Conservation (phyloP, 805 yeast genomes). For the Vanderwaltozyma polyspora region DNA sequence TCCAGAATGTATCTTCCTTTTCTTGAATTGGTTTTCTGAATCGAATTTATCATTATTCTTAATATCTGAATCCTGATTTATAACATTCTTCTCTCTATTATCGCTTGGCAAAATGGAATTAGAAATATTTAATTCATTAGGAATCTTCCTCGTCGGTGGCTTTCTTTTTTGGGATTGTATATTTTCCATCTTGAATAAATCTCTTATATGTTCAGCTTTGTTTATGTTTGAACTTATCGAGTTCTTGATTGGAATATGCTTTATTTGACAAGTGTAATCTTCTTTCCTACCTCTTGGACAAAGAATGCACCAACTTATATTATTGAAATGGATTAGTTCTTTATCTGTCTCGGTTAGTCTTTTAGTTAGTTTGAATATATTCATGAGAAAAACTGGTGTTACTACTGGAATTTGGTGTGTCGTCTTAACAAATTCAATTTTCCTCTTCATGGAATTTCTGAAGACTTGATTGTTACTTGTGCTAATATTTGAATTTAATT, state of each 20-base stretch:
- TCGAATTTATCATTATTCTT: too few relatives aligned
- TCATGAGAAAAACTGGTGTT: slow-evolving; percentile 24
- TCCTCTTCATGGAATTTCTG: slow-evolving; percentile 25
- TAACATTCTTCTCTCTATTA: slow-evolving; percentile 1
- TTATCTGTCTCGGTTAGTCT: neutral
- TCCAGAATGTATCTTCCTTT: neutral
- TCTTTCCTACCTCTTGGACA: slow-evolving; percentile 23
- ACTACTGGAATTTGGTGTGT: slow-evolving; percentile 23
- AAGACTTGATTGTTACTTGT: slow-evolving; percentile 16
- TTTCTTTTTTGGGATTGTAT: too few relatives aligned
- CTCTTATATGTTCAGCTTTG: neutral
- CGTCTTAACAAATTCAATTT: slow-evolving; percentile 23
- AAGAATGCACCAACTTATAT: slow-evolving; percentile 25
- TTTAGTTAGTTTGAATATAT: slow-evolving; percentile 12
- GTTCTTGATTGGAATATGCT: too few relatives aligned
- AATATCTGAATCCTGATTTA: neutral
- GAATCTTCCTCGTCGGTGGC: too few relatives aligned
- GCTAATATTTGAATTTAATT: slow-evolving; percentile 5
- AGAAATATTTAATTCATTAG: neutral
- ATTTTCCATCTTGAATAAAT: slow-evolving; percentile 2
- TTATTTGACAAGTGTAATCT: slow-evolving; percentile 14
- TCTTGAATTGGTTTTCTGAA: too few relatives aligned
- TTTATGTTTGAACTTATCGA: too few relatives aligned
- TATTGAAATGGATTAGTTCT: slow-evolving; percentile 14
- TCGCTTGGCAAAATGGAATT: neutral